phyloP scores from a whole-genome alignment of 164 flowering plant genomes.

The Macadamia integrifolia region DNA sequence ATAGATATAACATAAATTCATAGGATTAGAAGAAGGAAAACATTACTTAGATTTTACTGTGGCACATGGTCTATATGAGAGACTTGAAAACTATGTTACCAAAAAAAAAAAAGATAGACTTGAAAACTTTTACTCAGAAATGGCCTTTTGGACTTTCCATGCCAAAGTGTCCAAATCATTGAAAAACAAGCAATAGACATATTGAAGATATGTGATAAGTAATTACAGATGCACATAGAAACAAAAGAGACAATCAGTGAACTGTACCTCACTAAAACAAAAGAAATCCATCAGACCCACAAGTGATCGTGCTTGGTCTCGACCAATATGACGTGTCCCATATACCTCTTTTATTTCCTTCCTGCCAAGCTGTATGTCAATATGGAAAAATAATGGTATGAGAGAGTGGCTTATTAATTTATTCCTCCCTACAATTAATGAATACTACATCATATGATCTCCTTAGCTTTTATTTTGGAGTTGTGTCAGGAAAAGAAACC shows the following conservation, averaged over 20 bases:
- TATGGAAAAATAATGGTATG: neutral
- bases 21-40: too few species aligned
- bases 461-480: neutral
- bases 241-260: neutral
- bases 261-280: slow-evolving; percentile 92
- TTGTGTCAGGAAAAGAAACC: neutral
- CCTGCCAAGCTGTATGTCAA: slow-evolving; percentile 51
- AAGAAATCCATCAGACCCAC: slow-evolving; percentile 96
- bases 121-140: too few species aligned
- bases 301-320: slow-evolving; percentile 85
- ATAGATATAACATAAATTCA: too few species aligned
- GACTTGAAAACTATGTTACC: too few species aligned
- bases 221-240: neutral
- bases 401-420: neutral
- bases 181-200: neutral
- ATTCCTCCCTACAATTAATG: neutral
- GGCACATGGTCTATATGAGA: too few species aligned
- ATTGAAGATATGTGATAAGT: neutral
- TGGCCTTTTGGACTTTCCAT: too few species aligned
- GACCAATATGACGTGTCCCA: slow-evolving; percentile 93
- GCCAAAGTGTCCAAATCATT: neutral
- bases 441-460: neutral
- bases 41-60: too few species aligned
- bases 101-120: too few species aligned
- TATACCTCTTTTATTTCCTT: slow-evolving; percentile 69